Evolutionary conservation across 2,329 filamentous ascomycete species (phyloP), one percentile per base, ranked within the genome.

Genomic region (Penicillium occitanis): DNA sequence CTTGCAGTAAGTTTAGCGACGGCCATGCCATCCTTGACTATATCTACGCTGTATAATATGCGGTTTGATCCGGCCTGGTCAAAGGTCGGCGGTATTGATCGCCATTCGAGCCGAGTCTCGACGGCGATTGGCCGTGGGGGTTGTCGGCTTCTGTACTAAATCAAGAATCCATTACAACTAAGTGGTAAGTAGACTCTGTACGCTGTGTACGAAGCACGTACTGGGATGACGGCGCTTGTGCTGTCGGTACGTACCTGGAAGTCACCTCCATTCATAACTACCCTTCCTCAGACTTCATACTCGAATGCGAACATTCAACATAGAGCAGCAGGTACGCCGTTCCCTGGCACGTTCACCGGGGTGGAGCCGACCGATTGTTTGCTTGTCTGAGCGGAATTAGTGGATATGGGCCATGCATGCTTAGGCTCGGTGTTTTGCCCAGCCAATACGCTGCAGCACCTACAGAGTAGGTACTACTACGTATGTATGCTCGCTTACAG

Each of bases 271-370:
- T 2, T 25, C 25, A 25, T 25, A 25, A 3, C 25, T 25, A 25
- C 25, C 25, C 25, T 25, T 25, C 25, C 25, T 25, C 3, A 25
- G 25, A 25, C 17, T 35, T 55, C 25, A 35, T 22, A 33, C 50
- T 33, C 25, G 55, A 37, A 19, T 42, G 10, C 46, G 22, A 17
- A 50, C 22, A 25, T 25, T 25, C 25, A 25, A 25, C 25, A 50
- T 51, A 48, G 22, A 48, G 37, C 50, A 67, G 65, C 65, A 67
- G 65, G 65, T 64, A 65, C 65, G 61, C 55, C 62, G 61, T 58
- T 66, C 64, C 19, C 44, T 63, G 58, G 58, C 64, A 42, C 50
- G 64, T 66, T 57, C 57, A 57, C 64, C 64, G 58, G 30, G 48
- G 66, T 63, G 63, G 66, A 50, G 44, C 44, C 35, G 51, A 35